These are phyloP conservation scores for Favolaschia claudopus DNA, from an alignment of 768 basidiomycete genomes.

Conservation along the genomic window DNA sequence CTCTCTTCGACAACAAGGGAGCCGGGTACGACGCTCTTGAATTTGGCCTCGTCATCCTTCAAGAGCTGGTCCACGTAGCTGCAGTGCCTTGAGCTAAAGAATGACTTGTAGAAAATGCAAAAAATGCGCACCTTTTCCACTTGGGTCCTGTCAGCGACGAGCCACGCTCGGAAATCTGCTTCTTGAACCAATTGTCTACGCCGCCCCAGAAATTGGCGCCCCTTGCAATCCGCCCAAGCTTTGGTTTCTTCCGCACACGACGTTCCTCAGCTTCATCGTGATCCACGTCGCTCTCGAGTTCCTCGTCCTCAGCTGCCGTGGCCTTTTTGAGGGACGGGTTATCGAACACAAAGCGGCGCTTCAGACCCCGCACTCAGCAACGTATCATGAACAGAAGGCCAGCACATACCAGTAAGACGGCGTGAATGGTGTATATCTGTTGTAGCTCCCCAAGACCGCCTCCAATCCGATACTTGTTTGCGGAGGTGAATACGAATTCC, in stretches of 20 bases:
- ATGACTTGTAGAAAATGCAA: not conserved
- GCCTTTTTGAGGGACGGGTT: not conserved
- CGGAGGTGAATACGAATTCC: not conserved
- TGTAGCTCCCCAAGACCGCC: not conserved
- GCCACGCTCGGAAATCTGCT: not conserved
- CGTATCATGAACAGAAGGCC: too few species aligned
- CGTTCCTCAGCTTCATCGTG: not conserved
- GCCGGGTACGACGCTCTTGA: too few species aligned
- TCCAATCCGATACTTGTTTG: not conserved
- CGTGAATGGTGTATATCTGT: not conserved
- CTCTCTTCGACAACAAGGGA: too few species aligned
- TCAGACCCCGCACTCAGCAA: not conserved
- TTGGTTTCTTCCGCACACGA: not conserved
- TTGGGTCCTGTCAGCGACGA: not conserved
- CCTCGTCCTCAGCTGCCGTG: not conserved
- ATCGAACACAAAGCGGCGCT: slow-evolving; percentile 1
- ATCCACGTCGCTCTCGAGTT: not conserved
- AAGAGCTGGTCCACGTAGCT: too few species aligned
- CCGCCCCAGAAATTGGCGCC: not conserved
- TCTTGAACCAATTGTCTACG: not conserved
- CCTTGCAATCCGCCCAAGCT: not conserved
- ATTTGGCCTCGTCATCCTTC: too few species aligned
- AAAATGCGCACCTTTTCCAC: not conserved
- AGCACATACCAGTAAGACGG: not conserved
- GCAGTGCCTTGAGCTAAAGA: too few species aligned